Base-by-base conservation (phyloP, 805 yeast genomes). In the Yamadazyma sp. region DNA sequence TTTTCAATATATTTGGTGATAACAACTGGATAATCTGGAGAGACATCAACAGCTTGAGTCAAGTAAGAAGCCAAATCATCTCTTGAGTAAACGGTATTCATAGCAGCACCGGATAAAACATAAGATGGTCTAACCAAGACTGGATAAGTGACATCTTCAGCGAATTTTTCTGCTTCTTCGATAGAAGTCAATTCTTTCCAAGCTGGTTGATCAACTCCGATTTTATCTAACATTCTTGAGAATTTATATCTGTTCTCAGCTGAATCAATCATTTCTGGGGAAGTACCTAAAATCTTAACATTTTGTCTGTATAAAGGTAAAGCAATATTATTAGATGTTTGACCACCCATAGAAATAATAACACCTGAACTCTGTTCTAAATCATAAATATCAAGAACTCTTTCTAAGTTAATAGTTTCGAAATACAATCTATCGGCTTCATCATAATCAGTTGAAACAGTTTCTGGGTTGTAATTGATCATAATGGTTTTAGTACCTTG, bases 161-260 rank as follows among this genome's bases (percentile, higher is more conserved):
- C 97, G 58, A 91, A 91, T 28, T 69, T 79, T 60, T 86, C 94
- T 41, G 98, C 98, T 63, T 91, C 98, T 25, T 74, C 86, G 39
- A 87, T 73, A 16, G 96, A 86, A 23, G 98, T 88, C 52, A 91
- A 76, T 65, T 91, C 98, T 64, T 89, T 91, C 98, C 98, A 91
- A 24, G 96, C 96, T 28, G 98, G 98, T 69, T 91, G 98, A 67
- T 91, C 98, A 45, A 91, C 97, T 38, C 95, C 96, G 55, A 91
- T 91, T 49, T 78, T 78, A 65, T 91, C 98, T 68, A 91, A 75
- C 94, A 91, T 88, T 67, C 96, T 86, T 28, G 96, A 87, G 71
- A 91, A 91, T 70, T 93, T 91, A 76, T 87, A 89, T 70, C 98
- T 80, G 69, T 91, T 89, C 73, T 91, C 98, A 45, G 98, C 98